Base-by-base conservation (phyloP, 2,329 filamentous ascomycete genomes). In the Phyllosticta citribraziliensis region DNA sequence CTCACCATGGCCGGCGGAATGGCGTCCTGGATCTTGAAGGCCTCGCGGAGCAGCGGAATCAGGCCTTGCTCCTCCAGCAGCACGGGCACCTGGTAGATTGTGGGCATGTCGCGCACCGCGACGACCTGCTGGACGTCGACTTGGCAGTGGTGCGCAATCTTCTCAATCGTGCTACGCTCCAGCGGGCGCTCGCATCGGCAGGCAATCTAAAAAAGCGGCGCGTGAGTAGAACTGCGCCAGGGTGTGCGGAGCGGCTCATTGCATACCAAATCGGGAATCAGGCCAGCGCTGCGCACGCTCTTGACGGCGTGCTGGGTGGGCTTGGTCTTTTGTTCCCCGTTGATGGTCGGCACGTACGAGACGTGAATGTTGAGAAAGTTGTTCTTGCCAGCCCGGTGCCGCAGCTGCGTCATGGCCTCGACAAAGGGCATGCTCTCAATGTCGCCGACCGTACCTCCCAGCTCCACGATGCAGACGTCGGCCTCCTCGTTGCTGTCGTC, bases 31-130 rank as follows among this genome's bases (percentile, higher is more conserved):
- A 96, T 81, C 40, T 82, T 79, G 33, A 97, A 80, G 19, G 85
- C 80, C 19, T 81, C 76, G 47, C 80, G 81, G 60, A 97, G 78
- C n/a, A 85, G 82, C 12, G 79, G 74, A 9, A 93, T 78, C 1
- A 97, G 79, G 24, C 86, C 84, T 76, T 97, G 90, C 66, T 91
- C 82, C 67, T 93, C 84, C 14, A 97, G 86, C 24, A 97, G 87
- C n/a, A 97, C 80, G 0, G 94, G 94, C 2, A 97, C 93, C 66
- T 96, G 92, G 76, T 99, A 99, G 58, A 89, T 95, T 12, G 91
- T 91, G 20, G 87, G 81, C 75, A 97, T 90, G 73, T 97, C 88
- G 67, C 88, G 87, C 11, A 99, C 92, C 11, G 85, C 88, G 64
- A 97, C 80, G 52, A 97, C 91, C 71, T 97, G 91, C 66, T 91